These are phyloP conservation scores for Alternaria sp. DNA, from an alignment of 2,329 filamentous ascomycete genomes.

Conservation along the genomic window DNA sequence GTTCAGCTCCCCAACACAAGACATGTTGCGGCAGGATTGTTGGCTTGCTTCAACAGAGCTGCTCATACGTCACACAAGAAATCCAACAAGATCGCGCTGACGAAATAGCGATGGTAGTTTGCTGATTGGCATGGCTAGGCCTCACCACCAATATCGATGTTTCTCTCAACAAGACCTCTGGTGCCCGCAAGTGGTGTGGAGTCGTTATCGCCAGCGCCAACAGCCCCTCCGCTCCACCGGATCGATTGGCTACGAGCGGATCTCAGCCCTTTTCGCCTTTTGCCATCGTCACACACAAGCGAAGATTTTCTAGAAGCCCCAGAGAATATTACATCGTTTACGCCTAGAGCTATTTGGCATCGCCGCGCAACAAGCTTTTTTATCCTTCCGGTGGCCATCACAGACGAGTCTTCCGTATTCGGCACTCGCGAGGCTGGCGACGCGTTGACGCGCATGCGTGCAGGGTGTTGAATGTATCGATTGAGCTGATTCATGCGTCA, in stretches of 20 bases:
- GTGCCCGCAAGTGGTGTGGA: neutral
- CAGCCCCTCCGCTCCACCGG: neutral
- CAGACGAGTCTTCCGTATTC: neutral
- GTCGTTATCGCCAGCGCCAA: neutral
- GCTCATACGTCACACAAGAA: neutral
- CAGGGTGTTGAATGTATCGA: conserved; percentile 1
- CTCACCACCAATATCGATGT: neutral
- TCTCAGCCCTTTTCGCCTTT: neutral
- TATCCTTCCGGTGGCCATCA: neutral
- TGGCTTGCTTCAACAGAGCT: neutral
- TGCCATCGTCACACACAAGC: neutral
- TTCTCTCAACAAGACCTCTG: conserved; percentile 1
- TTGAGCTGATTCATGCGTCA: neutral
- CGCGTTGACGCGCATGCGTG: conserved; percentile 7
- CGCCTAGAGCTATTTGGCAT: neutral
- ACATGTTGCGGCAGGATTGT: neutral
- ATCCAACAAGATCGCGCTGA: neutral
- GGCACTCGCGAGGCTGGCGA: neutral
- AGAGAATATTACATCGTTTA: neutral
- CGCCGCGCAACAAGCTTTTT: neutral
- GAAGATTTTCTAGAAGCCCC: conserved; percentile 4
- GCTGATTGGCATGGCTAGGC: neutral
- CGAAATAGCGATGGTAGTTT: neutral
- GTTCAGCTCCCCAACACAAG: neutral
- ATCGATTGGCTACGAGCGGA: neutral